A percentile compares a stretch with the other conserved stretches of the same genome.
Conservation (phyloP, 139 green algal species). For the Volvox africanus region DNA sequence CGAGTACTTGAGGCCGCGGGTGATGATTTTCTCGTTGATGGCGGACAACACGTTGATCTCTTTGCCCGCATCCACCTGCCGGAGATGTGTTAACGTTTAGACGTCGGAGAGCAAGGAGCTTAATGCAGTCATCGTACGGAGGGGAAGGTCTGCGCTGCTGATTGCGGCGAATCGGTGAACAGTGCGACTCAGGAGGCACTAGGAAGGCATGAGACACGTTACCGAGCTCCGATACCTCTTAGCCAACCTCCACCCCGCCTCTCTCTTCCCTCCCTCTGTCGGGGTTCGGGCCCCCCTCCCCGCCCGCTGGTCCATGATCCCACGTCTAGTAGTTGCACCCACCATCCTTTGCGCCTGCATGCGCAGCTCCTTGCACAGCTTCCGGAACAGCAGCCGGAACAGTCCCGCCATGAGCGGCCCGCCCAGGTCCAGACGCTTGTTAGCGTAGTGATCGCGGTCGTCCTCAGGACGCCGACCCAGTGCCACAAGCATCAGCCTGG, state of each 20-base stretch:
- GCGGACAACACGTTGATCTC: constrained; percentile 85
- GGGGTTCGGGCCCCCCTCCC: background rate
- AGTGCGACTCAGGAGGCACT: no score
- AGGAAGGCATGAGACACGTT: no score
- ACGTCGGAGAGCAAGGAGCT: no score
- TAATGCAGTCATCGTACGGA: no score
- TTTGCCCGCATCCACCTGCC: constrained; percentile 57
- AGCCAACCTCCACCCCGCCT: background rate
- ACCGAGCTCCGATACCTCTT: no score
- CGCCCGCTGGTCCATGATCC: background rate
- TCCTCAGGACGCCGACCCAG: constrained; percentile 81
- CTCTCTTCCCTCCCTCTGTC: background rate
- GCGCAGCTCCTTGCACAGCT: constrained; percentile 94
- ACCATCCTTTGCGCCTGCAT: constrained; percentile 80
- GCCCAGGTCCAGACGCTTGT: constrained; percentile 97
- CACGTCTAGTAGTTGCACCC: background rate
- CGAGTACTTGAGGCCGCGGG: constrained; percentile 93
- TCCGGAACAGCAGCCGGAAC: constrained; percentile 94
- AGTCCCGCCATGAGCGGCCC: constrained; percentile 88
- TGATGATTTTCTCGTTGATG: constrained; percentile 95
- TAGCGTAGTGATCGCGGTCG: constrained; percentile 98
- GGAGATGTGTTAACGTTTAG: background rate
- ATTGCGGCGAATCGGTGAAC: no score
- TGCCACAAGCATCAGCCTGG: constrained; percentile 88
- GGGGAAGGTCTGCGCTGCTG: no score